Percentiles rank a stretch among this genome's conserved stretches.
Evolutionary conservation across 495 filamentous ascomycete species (phyloP).

Genomic region (Clohesyomyces aquaticus): DNA sequence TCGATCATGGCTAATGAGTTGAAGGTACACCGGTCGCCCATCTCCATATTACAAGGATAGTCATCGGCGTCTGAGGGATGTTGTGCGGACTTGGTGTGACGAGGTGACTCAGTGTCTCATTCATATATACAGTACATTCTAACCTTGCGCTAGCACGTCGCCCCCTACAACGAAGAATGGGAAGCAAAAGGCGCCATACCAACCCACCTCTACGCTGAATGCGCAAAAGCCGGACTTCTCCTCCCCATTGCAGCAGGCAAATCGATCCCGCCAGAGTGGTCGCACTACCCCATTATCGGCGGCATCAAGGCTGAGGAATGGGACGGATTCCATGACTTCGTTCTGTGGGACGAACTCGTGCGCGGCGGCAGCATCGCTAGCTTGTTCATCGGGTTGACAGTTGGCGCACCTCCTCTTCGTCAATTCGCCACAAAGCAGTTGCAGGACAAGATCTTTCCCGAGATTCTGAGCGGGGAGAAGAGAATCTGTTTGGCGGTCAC

Average conservation of each 20-base stretch:
- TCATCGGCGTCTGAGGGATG: slow-evolving; percentile 32
- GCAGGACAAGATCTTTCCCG: slow-evolving; percentile 37
- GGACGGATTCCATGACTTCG: slow-evolving; percentile 43
- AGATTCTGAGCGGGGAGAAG: slow-evolving; percentile 40
- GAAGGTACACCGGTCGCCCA: slow-evolving; percentile 37
- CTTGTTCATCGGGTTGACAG: slow-evolving; percentile 34
- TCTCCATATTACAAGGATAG: slow-evolving; percentile 41
- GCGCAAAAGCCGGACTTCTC: slow-evolving; percentile 36
- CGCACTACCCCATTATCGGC: slow-evolving; percentile 31
- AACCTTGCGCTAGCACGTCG: slow-evolving; percentile 22
- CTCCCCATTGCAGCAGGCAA: slow-evolving; percentile 36
- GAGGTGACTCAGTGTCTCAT: slow-evolving; percentile 9
- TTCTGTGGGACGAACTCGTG: slow-evolving; percentile 39
- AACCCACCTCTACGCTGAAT: slow-evolving; percentile 26
- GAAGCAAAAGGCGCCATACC: slow-evolving; percentile 31
- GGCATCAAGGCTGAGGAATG: slow-evolving; percentile 39
- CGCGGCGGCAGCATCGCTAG: slow-evolving; percentile 27
- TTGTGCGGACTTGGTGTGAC: slow-evolving; percentile 37
- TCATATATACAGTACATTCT: background rate
- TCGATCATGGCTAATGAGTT: background rate
- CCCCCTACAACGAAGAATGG: slow-evolving; percentile 38
- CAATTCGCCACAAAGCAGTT: slow-evolving; percentile 25
- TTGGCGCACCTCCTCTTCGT: slow-evolving; percentile 31
- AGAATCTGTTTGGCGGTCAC: slow-evolving; percentile 42
- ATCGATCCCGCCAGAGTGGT: slow-evolving; percentile 31